Percentiles rank a stretch among this genome's conserved stretches.
Evolutionary conservation across 306 rosid species (phyloP).

Genomic region (Casuarina equisetifolia): DNA sequence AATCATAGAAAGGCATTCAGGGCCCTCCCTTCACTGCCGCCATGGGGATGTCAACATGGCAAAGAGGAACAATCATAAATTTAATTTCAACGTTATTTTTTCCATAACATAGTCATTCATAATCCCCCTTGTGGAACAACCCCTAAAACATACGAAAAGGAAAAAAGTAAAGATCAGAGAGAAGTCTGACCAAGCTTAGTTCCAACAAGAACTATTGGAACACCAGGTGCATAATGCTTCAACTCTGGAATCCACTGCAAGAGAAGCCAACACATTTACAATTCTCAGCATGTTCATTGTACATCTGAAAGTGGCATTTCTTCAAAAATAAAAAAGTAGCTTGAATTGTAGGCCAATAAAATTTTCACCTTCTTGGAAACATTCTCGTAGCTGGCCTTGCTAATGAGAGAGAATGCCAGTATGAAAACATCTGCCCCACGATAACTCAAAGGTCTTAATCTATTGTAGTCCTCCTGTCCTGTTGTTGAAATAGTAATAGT

Average conservation of each 20-base stretch:
- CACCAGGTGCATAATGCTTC: slow-evolving; percentile 99
- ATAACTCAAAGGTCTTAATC: slow-evolving; percentile 69
- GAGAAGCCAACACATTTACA: slow-evolving; percentile 28
- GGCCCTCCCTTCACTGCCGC: too few species aligned
- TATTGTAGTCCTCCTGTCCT: slow-evolving; percentile 72
- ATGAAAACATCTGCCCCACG: slow-evolving; percentile 75
- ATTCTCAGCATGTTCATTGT: slow-evolving; percentile 10
- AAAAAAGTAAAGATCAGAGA: slow-evolving; percentile 8
- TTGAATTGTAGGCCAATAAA: slow-evolving; percentile 14
- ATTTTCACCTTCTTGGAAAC: slow-evolving; percentile 62
- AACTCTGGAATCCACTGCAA: slow-evolving; percentile 99
- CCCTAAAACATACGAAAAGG: background rate
- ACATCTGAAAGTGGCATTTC: background rate
- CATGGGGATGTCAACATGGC: background rate
- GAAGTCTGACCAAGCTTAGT: slow-evolving; percentile 79
- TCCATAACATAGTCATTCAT: background rate
- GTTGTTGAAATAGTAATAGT: slow-evolving; percentile 34
- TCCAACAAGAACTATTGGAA: slow-evolving; percentile 94
- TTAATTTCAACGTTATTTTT: background rate
- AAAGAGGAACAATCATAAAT: background rate
- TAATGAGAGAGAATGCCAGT: slow-evolving; percentile 65
- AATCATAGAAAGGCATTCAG: background rate
- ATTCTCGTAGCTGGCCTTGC: slow-evolving; percentile 73
- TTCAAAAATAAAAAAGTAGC: background rate
- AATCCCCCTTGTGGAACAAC: background rate